These are phyloP conservation scores for Populus tremula DNA, from an alignment of 345 rosid species.

Conservation along the genomic window DNA sequence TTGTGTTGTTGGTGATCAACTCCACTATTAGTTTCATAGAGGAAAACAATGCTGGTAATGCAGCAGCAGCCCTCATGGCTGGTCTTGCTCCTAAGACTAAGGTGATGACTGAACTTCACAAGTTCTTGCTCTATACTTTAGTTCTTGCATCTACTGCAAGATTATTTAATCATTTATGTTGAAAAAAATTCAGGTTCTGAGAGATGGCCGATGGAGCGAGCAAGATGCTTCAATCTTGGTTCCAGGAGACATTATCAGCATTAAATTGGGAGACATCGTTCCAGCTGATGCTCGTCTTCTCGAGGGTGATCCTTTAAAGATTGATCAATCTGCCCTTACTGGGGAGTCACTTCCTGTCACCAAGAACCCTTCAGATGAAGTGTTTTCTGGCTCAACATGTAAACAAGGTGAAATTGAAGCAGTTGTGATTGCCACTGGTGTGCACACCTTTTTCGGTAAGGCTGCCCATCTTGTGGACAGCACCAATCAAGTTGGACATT, in stretches of 20 bases:
- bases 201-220: slow-evolving; percentile 84
- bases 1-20: slow-evolving; percentile 68
- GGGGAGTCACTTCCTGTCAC: slow-evolving; percentile 92
- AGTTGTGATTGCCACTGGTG: slow-evolving; percentile 86
- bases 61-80: slow-evolving; percentile 96
- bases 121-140: neutral
- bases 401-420: slow-evolving; percentile 93
- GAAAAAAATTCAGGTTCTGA: slow-evolving; percentile 49
- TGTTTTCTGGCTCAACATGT: slow-evolving; percentile 88
- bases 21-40: slow-evolving; percentile 92
- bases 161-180: neutral
- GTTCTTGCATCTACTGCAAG: neutral
- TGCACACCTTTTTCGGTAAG: slow-evolving; percentile 92
- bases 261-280: slow-evolving; percentile 80
- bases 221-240: slow-evolving; percentile 88
- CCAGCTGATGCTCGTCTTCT: slow-evolving; percentile 98
- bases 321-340: slow-evolving; percentile 93
- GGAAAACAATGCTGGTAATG: slow-evolving; percentile 91
- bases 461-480: slow-evolving; percentile 95
- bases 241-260: slow-evolving; percentile 84
- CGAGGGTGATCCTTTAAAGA: slow-evolving; percentile 86
- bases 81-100: slow-evolving; percentile 88
- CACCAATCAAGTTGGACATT: slow-evolving; percentile 88
- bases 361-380: slow-evolving; percentile 71
- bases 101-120: slow-evolving; percentile 34